A percentile compares a stretch with the other conserved stretches of the same genome.
These are phyloP conservation scores for Plenodomus tracheiphilus DNA, from an alignment of 2,329 filamentous ascomycete species.

Conservation along the genomic window DNA sequence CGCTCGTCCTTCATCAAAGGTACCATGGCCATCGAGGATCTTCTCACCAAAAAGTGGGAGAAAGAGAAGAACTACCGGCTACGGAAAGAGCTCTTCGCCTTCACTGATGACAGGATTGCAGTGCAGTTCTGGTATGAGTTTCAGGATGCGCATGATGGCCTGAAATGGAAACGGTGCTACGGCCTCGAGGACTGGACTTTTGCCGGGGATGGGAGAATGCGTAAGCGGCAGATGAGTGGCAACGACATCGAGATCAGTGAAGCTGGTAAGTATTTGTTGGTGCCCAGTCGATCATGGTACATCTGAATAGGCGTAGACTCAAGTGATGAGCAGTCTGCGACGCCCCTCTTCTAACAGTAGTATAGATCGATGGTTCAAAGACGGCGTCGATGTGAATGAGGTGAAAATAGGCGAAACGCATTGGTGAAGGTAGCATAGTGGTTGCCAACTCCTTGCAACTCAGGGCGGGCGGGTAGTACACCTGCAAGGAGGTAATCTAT, in stretches of 20 bases:
- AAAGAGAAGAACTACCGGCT: constrained; percentile 72
- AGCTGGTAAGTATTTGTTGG: constrained; percentile 26
- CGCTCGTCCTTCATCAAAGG: constrained; percentile 70
- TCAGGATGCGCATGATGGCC: constrained; percentile 64
- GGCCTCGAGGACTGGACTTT: constrained; percentile 83
- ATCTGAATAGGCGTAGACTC: not conserved
- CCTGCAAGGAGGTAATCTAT: constrained; percentile 20
- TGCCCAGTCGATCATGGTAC: not conserved
- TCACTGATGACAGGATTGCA: constrained; percentile 74
- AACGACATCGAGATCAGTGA: constrained; percentile 69
- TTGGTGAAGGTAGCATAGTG: constrained; percentile 52
- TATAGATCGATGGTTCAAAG: constrained; percentile 68
- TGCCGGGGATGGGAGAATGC: constrained; percentile 69
- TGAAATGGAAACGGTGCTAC: constrained; percentile 75
- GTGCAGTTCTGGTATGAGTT: constrained; percentile 94
- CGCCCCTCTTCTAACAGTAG: constrained; percentile 6
- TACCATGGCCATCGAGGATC: constrained; percentile 66
- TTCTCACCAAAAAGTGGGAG: constrained; percentile 74
- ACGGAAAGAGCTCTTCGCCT: constrained; percentile 83
- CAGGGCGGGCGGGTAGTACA: not conserved
- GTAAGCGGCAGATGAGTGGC: constrained; percentile 75
- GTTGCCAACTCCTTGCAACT: not conserved
- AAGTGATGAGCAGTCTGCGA: not conserved
- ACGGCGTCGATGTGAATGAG: constrained; percentile 68
- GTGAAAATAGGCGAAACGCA: constrained; percentile 69